Evolutionary conservation across 1,139 yeast genomes (phyloP), one percentile per base, ranked within the genome.

Genomic region (Hemisphaericaspora xylofermentans): DNA sequence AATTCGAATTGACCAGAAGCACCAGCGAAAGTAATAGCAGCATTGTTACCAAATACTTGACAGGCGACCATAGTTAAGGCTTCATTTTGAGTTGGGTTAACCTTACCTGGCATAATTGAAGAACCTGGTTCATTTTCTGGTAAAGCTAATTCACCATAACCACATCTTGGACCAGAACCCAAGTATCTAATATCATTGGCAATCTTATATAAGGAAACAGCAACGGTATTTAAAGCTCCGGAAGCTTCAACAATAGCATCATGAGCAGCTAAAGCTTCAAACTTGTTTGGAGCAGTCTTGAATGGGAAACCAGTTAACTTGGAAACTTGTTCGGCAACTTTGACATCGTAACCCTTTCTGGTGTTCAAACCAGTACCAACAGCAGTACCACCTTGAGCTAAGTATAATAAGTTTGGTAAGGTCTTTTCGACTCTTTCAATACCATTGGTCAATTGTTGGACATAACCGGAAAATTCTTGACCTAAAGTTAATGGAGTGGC

Each of bases 61-160:
- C 95, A 81, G 61, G 96, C 91, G 46, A 91, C 96, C 96, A 94
- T 95, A 50, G 98, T 93, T 67, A 93, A 74, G 42, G 98, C 98
- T 76, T 93, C 98, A 68, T 91, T 91, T 75, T 93, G 98, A 44
- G 98, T 93, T 53, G 98, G 98, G 78, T 93, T 93, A 51, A 93
- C 98, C 74, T 93, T 93, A 63, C 98, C 98, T 42, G 98, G 98
- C 98, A 94, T 93, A 67, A 93, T 93, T 24, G 97, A 88, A 46
- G 97, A 88, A 61, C 98, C 98, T 45, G 98, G 98, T 71, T 93
- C 98, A 66, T 94, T 94, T 74, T 91, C 98, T 50, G 98, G 98
- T 54, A 93, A 76, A 24, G 89, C 64, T 57, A 93, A 81, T 71
- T 93, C 98, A 43, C 98, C 98, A 70, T 93, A 93, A 45, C 98